Percentiles rank a stretch among this genome's conserved stretches.
These are phyloP conservation scores for Fusarium coicis DNA, from an alignment of 2,329 filamentous ascomycete genomes.

Conservation along the genomic window DNA sequence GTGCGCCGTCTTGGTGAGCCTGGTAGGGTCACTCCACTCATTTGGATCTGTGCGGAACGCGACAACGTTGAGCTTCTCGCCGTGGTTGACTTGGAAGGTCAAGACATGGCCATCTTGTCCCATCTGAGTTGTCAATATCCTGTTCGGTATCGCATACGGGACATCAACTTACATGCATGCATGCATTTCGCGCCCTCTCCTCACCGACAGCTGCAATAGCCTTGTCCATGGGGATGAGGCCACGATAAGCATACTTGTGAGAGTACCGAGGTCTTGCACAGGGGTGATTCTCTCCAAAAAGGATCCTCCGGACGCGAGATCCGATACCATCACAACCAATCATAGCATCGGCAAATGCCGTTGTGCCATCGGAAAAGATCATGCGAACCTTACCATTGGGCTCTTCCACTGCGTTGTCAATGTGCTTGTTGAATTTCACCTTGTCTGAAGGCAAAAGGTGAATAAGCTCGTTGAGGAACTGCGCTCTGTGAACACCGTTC, in stretches of 20 bases:
- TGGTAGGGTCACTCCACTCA: constrained; percentile 44
- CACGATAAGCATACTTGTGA: constrained; percentile 68
- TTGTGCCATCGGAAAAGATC: constrained; percentile 54
- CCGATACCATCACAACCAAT: constrained; percentile 75
- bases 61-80: constrained; percentile 65
- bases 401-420: constrained; percentile 47
- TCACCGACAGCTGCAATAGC: constrained; percentile 61
- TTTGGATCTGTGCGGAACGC: constrained; percentile 52
- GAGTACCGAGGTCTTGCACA: constrained; percentile 57
- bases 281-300: constrained; percentile 57
- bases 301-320: constrained; percentile 59
- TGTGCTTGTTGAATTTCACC: constrained; percentile 49
- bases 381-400: constrained; percentile 42
- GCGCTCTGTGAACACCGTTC: constrained; percentile 51
- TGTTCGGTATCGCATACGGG: fast-evolving
- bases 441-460: constrained; percentile 50
- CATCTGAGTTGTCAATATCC: constrained; percentile 33
- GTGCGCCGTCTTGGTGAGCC: constrained; percentile 38
- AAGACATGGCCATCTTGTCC: constrained; percentile 66
- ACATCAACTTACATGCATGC: constrained; percentile 38
- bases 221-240: constrained; percentile 58
- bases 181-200: constrained; percentile 46
- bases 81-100: constrained; percentile 67
- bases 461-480: constrained; percentile 54
- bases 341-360: constrained; percentile 53